These are phyloP conservation scores for Moniliophthora roreri DNA, from an alignment of 1,284 basidiomycete genomes.

Conservation along the genomic window DNA sequence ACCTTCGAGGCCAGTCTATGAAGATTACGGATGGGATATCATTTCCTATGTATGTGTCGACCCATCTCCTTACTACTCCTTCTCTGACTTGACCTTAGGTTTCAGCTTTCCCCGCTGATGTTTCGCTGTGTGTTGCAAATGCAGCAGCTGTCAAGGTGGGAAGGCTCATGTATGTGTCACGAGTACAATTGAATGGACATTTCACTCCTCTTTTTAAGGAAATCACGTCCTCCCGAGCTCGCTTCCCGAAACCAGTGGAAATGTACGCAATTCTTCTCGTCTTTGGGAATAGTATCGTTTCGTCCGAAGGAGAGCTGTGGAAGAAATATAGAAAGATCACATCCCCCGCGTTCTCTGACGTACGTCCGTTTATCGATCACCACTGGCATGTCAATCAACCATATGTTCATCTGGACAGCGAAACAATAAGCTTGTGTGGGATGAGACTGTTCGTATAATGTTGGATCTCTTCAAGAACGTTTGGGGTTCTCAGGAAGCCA, in stretches of 20 bases:
- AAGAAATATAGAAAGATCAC: slow-evolving; percentile 7
- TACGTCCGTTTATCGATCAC: neutral
- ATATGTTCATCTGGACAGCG: slow-evolving; percentile 34
- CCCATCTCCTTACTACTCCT: neutral
- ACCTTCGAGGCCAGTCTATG: neutral
- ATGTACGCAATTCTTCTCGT: neutral
- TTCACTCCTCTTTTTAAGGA: neutral
- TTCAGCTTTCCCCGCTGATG: neutral
- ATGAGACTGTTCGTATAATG: slow-evolving; percentile 46
- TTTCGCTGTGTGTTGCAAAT: neutral
- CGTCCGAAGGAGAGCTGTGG: slow-evolving; percentile 5
- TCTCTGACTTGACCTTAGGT: neutral
- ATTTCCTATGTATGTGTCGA: neutral
- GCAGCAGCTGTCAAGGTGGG: slow-evolving; percentile 1
- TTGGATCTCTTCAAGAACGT: slow-evolving; percentile 39
- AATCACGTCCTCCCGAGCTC: slow-evolving; percentile 1
- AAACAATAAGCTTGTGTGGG: slow-evolving; percentile 61
- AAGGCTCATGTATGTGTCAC: neutral
- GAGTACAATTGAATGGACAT: neutral
- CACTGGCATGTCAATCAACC: slow-evolving; percentile 20
- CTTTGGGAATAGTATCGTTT: slow-evolving; percentile 4
- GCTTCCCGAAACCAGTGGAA: slow-evolving; percentile 6
- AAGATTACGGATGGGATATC: neutral
- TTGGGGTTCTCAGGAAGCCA: slow-evolving; percentile 31
- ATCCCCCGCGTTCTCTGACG: slow-evolving; percentile 5